Percentiles rank a stretch among this genome's conserved stretches.
Conservation (phyloP, 169 alveolate genomes). For the Plasmodium reichenowi region DNA sequence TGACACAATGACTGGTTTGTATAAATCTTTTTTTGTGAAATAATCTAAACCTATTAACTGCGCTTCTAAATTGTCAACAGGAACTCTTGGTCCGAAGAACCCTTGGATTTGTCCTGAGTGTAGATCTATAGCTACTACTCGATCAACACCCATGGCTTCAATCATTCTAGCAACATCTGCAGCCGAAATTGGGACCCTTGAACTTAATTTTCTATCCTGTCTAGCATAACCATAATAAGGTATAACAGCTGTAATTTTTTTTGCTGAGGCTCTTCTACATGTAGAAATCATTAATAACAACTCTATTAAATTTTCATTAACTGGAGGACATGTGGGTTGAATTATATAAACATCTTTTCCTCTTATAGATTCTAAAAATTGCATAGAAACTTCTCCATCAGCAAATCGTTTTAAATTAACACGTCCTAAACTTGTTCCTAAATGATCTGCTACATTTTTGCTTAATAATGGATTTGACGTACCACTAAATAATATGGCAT, state of each 20-base stretch:
- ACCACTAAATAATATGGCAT: slow-evolving; percentile 78
- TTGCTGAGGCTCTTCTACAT: slow-evolving; percentile 96
- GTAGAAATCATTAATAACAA: slow-evolving; percentile 95
- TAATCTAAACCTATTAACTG: slow-evolving; percentile 91
- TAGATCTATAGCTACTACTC: slow-evolving; percentile 95
- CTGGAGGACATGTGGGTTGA: slow-evolving; percentile 98
- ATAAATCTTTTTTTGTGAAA: slow-evolving; percentile 81
- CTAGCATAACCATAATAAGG: slow-evolving; percentile 99
- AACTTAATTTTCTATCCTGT: slow-evolving; percentile 91
- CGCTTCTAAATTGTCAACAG: slow-evolving; percentile 93
- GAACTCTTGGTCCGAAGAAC: slow-evolving; percentile 95
- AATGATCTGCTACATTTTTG: slow-evolving; percentile 77
- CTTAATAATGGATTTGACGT: slow-evolving; percentile 77
- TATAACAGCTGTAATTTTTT: slow-evolving; percentile 94
- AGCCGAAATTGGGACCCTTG: slow-evolving; percentile 94
- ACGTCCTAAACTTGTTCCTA: slow-evolving; percentile 86
- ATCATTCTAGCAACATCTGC: slow-evolving; percentile 95
- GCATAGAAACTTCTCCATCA: slow-evolving; percentile 96
- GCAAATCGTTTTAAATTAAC: slow-evolving; percentile 89
- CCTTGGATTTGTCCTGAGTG: slow-evolving; percentile 96
- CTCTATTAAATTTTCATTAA: slow-evolving; percentile 95
- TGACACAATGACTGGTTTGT: slow-evolving; percentile 93
- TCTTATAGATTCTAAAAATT: slow-evolving; percentile 91
- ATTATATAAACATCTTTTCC: slow-evolving; percentile 95
- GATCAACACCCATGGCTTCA: slow-evolving; percentile 96